Conservation (phyloP, 1,284 basidiomycete species). For the Leucoagaricus sp. region DNA sequence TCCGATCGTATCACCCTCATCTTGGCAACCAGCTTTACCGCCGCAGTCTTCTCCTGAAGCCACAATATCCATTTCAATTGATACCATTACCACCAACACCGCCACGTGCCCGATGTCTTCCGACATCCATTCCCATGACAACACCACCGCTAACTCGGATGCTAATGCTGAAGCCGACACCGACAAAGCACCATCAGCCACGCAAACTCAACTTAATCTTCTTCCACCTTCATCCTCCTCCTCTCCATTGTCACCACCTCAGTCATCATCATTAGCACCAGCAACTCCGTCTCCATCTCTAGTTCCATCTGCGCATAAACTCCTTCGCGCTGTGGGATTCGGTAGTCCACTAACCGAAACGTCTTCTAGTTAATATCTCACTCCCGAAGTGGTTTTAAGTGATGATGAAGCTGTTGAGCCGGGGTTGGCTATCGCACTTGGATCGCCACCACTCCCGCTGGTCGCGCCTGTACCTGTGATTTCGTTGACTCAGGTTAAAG, state of each 20-base stretch:
- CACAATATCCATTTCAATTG: not conserved
- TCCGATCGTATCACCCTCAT: not conserved
- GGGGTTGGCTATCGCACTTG: not conserved
- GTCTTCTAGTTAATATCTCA: no score
- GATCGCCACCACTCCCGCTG: not conserved
- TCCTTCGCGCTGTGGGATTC: not conserved
- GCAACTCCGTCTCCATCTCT: constrained; percentile 16
- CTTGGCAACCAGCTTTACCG: constrained; percentile 6
- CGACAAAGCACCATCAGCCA: not conserved
- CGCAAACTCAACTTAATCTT: not conserved
- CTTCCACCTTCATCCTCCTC: no score
- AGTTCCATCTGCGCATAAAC: constrained; percentile 16
- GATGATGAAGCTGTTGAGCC: constrained; percentile 1
- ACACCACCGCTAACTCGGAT: no score
- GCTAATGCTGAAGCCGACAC: not conserved
- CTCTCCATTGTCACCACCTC: not conserved
- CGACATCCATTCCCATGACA: not conserved
- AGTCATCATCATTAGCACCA: not conserved
- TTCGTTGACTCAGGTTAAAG: not conserved
- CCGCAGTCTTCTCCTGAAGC: not conserved
- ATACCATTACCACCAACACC: constrained; percentile 14
- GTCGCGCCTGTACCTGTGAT: not conserved
- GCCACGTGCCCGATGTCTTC: no score
- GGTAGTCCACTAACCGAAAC: not conserved
- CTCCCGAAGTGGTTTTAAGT: not conserved